Conservation (phyloP, 805 yeast species). For the Ogataea trehalophila region DNA sequence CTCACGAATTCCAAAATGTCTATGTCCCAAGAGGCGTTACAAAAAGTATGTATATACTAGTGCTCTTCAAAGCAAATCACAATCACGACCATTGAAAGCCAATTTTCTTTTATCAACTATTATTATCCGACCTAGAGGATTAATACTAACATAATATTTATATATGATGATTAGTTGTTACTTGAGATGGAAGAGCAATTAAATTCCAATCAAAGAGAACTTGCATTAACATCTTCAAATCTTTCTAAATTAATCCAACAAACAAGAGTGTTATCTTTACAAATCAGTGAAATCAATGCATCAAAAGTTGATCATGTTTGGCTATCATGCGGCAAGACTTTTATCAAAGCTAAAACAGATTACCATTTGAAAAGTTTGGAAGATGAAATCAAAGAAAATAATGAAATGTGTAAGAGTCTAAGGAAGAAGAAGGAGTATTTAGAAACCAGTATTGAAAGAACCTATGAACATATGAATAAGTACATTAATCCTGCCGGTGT, state of each 20-base stretch:
- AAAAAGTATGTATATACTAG: slow-evolving; percentile 18
- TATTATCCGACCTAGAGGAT: too few species aligned
- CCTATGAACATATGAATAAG: slow-evolving; percentile 54
- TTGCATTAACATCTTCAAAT: slow-evolving; percentile 50
- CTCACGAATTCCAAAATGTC: slow-evolving; percentile 1
- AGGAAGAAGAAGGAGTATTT: slow-evolving; percentile 67
- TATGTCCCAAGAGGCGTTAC: slow-evolving; percentile 13
- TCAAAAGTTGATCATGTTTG: slow-evolving; percentile 55
- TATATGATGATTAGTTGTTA: slow-evolving; percentile 35
- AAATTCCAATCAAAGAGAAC: slow-evolving; percentile 53
- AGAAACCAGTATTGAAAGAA: slow-evolving; percentile 72
- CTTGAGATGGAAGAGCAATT: slow-evolving; percentile 65
- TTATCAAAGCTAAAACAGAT: slow-evolving; percentile 41
- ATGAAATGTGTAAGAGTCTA: slow-evolving; percentile 57
- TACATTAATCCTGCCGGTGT: slow-evolving; percentile 3
- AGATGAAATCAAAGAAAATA: slow-evolving; percentile 46
- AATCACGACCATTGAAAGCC: too few species aligned
- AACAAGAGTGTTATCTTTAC: slow-evolving; percentile 48
- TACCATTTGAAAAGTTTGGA: slow-evolving; percentile 46
- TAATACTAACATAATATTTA: not conserved
- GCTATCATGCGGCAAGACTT: slow-evolving; percentile 82
- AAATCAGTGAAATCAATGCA: slow-evolving; percentile 48
- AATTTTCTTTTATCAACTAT: too few species aligned
- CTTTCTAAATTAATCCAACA: slow-evolving; percentile 45
- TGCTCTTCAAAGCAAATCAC: not conserved